These are phyloP conservation scores for Oryza glaberrima DNA, from an alignment of 176 grass and related monocot species.

Conservation along the genomic window DNA sequence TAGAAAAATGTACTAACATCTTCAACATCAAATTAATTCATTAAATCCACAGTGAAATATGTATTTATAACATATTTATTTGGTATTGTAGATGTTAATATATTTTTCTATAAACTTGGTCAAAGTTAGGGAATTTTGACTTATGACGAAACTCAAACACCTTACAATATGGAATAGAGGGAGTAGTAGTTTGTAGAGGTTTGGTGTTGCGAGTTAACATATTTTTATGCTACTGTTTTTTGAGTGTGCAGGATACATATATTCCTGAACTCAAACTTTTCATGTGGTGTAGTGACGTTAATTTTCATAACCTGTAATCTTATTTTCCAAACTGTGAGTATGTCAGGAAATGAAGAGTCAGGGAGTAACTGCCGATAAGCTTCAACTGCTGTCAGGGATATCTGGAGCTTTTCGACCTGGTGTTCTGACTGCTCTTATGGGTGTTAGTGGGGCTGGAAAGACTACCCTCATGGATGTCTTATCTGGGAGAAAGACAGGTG, in stretches of 20 bases:
- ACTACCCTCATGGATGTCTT: constrained; percentile 85
- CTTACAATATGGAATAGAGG: too few relatives aligned
- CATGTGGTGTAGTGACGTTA: neutral
- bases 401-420: constrained; percentile 71
- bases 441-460: constrained; percentile 78
- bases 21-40: too few relatives aligned
- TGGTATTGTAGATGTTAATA: too few relatives aligned
- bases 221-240: neutral
- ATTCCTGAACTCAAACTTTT: constrained; percentile 20
- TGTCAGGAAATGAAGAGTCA: constrained; percentile 77
- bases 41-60: too few relatives aligned
- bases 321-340: constrained; percentile 27
- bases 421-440: constrained; percentile 78
- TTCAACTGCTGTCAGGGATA: constrained; percentile 72
- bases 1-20: too few relatives aligned
- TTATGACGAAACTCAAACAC: too few relatives aligned
- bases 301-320: constrained; percentile 32
- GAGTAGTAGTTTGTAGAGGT: neutral
- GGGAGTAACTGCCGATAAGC: constrained; percentile 58
- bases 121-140: too few relatives aligned
- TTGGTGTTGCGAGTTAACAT: constrained; percentile 23
- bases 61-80: too few relatives aligned
- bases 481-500: constrained; percentile 77
- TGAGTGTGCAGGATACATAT: constrained; percentile 12
- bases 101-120: too few relatives aligned